phyloP scores from a whole-genome alignment of 1,284 basidiomycete genomes.

The Peniophora sp. region DNA sequence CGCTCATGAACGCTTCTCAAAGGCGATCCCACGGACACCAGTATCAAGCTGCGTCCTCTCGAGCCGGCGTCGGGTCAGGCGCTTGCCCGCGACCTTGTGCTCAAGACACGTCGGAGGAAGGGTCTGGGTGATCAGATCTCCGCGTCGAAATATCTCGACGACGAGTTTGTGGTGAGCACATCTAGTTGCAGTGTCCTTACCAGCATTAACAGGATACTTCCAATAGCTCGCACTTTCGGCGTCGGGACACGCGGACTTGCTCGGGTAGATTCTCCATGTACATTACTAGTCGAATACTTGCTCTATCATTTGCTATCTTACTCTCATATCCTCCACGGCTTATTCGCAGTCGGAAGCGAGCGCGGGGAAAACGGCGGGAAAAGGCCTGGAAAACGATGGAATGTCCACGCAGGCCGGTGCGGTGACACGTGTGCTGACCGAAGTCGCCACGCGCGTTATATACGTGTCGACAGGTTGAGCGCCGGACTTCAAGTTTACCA shows the following conservation, averaged over 20 bases:
- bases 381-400: background rate
- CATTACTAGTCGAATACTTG: conserved; percentile 10
- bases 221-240: conserved; percentile 79
- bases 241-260: conserved; percentile 82
- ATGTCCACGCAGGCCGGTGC: background rate
- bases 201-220: conserved; percentile 2
- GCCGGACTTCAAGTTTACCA: conserved; percentile 8
- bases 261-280: conserved; percentile 44
- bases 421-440: conserved; percentile 1
- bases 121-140: conserved; percentile 91
- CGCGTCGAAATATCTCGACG: conserved; percentile 90
- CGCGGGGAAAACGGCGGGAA: background rate
- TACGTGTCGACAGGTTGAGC: conserved; percentile 38
- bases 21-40: conserved; percentile 95
- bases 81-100: conserved; percentile 84
- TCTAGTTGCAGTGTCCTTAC: conserved; percentile 8
- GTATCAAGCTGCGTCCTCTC: conserved; percentile 89
- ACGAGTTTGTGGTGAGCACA: conserved; percentile 79
- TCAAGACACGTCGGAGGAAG: conserved; percentile 95
- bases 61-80: conserved; percentile 96
- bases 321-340: conserved; percentile 1
- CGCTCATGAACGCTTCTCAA: conserved; percentile 4
- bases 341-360: background rate
- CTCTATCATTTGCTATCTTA: background rate
- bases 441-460: conserved; percentile 11